Conservation (phyloP, 1,139 yeast genomes). For the Yamadazyma diospyri region DNA sequence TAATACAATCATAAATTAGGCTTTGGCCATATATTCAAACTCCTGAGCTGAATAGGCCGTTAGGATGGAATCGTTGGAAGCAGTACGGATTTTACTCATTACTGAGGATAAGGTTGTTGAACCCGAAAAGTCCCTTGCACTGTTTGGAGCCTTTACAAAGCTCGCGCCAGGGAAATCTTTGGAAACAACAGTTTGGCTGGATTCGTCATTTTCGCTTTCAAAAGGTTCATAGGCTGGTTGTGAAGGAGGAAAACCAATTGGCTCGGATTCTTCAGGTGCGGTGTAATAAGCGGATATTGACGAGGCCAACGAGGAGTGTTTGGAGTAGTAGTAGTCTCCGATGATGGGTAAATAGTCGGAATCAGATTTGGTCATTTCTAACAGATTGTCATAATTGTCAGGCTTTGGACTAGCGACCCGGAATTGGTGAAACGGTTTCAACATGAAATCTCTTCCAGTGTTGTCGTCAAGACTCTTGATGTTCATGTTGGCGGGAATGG, state of each 20-base stretch:
- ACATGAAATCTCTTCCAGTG: constrained; percentile 5
- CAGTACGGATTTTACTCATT: constrained; percentile 19
- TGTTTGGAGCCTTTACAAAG: constrained; percentile 1
- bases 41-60: no score
- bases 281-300: constrained; percentile 16
- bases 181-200: not conserved
- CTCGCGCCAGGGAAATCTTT: not conserved
- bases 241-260: not conserved
- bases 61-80: constrained; percentile 12
- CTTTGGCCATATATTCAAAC: no score
- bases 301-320: constrained; percentile 8
- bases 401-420: constrained; percentile 10
- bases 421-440: constrained; percentile 15
- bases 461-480: constrained; percentile 1
- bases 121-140: constrained; percentile 14
- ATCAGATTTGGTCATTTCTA: not conserved
- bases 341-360: not conserved
- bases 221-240: not conserved
- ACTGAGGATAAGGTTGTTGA: constrained; percentile 21
- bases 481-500: not conserved
- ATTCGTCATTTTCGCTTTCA: constrained; percentile 1
- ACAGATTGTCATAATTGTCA: not conserved
- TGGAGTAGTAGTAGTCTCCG: not conserved
- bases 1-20: constrained; percentile 2
- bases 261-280: constrained; percentile 10